Conservation (phyloP, 2,329 filamentous ascomycete genomes). For the Seiridium unicorne region DNA sequence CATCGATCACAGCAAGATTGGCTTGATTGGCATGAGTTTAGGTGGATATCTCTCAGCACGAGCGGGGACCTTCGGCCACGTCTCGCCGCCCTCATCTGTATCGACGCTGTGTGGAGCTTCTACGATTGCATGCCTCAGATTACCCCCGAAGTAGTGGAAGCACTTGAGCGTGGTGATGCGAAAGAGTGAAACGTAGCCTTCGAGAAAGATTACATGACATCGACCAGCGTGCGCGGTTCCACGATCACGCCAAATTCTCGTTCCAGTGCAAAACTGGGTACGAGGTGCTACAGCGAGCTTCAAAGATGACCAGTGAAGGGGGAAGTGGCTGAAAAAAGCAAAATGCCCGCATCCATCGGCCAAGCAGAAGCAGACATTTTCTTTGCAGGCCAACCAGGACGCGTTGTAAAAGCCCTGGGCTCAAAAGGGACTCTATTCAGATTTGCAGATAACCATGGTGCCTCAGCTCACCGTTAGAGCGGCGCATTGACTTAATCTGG, state of each 20-base stretch:
- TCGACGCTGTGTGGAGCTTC: conserved; percentile 17
- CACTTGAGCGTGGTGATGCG: conserved; percentile 15
- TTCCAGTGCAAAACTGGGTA: conserved; percentile 28
- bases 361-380: conserved; percentile 22
- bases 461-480: neutral
- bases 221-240: conserved; percentile 21
- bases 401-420: neutral
- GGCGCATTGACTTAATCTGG: neutral
- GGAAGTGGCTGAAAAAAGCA: conserved; percentile 15
- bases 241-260: conserved; percentile 33
- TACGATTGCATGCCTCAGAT: conserved; percentile 11
- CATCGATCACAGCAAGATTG: conserved; percentile 13
- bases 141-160: conserved; percentile 12
- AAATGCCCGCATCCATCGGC: conserved; percentile 23
- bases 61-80: conserved; percentile 26
- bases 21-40: conserved; percentile 13
- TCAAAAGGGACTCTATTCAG: neutral
- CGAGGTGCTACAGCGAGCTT: conserved; percentile 12
- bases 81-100: conserved; percentile 15
- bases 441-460: neutral
- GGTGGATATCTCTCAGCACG: conserved; percentile 17
- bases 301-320: conserved; percentile 14
- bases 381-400: conserved; percentile 9
- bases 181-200: conserved; percentile 13
- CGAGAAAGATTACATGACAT: neutral